Evolutionary conservation across 306 rosid species (phyloP).

Genomic region (Cucurbita ficifolia): DNA sequence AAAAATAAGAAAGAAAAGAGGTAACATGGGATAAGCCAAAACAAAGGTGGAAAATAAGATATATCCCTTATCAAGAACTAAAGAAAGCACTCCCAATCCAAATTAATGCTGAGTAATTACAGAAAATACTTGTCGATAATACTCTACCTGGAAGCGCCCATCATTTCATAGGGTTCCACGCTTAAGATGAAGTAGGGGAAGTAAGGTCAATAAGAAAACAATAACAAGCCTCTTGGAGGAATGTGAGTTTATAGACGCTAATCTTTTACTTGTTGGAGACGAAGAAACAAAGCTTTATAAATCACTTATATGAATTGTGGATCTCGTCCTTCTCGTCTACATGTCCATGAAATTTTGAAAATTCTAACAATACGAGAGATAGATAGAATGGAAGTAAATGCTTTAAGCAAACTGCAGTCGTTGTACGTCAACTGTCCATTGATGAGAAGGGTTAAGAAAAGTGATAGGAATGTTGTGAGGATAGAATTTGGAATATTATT

Average conservation of each 20-base stretch:
- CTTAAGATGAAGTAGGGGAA: background rate
- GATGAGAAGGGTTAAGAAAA: too few relatives aligned
- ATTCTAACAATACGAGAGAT: too few relatives aligned
- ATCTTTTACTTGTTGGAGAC: background rate
- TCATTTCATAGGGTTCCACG: background rate
- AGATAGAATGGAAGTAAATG: too few relatives aligned
- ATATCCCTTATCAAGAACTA: background rate
- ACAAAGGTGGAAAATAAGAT: background rate
- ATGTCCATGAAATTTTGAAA: too few relatives aligned
- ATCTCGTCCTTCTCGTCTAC: too few relatives aligned
- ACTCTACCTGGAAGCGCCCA: background rate
- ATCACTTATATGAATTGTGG: background rate
- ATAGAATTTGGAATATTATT: too few relatives aligned
- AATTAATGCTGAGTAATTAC: background rate
- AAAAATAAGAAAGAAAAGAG: too few relatives aligned
- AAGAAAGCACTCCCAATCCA: background rate
- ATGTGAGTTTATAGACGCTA: background rate
- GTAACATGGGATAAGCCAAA: background rate
- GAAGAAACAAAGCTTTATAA: background rate
- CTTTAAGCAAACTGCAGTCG: too few relatives aligned
- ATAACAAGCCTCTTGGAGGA: background rate
- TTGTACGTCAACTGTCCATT: too few relatives aligned
- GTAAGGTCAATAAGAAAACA: background rate
- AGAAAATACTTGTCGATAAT: background rate
- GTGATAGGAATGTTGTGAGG: too few relatives aligned